Evolutionary conservation across 176 grass and related monocot species (phyloP), one percentile per base, ranked within the genome.

Genomic region (Carex cristatella): DNA sequence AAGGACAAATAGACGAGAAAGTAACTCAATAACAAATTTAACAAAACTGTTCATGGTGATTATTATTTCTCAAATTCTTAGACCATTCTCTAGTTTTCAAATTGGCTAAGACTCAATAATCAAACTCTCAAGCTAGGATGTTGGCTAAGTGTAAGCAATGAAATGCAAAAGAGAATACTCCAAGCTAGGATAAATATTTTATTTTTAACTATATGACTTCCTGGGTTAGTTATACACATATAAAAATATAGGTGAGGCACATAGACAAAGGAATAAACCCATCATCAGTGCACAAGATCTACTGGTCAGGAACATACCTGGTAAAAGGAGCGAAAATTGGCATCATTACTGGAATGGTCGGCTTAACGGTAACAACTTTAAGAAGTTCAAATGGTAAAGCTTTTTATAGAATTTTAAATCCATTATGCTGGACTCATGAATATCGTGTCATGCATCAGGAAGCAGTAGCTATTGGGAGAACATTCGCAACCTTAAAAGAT

Each of bases 381-480:
- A 37, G 61, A 85, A 10, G 6, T 68, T 28, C 30, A 15, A 4
- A 67, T 23, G 55, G 58, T 28, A 81, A 62, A 23, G 19, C 5
- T 28, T 7, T 15, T 83, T 54, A 13, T 56, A 84, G 68, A 69
- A 63, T 12, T 83, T 15, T 28, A 82, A 56, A 33, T 54, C 67
- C 7, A 44, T 63, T 57, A 86, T 77, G 27, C 56, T 85, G 9
- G 40, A 66, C 14, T 57, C 74, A 56, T 54, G 69, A 33, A 84
- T 53, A 10, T 16, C 10, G 69, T 53, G 5, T 23, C 84, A 83
- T 62, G 65, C 83, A 86, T 88, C 81, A 99, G 96, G 96, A 99
- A 95, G 96, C 96, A 11, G 88, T 94, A 51, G 96, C 96, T 40
- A 98, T 98, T 79, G 96, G 96, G 84, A 92, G 96, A 92, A 98